Evolutionary conservation across 768 basidiomycete species (phyloP).

Genomic region (Ramaria sp.): DNA sequence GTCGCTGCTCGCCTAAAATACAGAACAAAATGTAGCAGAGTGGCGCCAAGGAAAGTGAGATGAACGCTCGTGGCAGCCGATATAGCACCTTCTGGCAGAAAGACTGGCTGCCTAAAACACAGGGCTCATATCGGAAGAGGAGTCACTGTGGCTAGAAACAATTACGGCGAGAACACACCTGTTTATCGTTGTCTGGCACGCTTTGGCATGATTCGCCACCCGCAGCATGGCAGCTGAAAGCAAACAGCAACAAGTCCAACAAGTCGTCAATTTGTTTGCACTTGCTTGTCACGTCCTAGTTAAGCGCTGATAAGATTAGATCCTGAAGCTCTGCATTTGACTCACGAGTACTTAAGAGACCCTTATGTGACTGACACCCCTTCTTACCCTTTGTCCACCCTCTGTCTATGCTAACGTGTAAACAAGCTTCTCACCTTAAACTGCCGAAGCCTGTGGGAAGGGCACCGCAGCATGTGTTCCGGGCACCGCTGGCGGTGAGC

Average conservation of each 20-base stretch:
- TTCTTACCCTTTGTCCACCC: not conserved
- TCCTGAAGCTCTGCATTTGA: not conserved
- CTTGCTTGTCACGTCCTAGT: not conserved
- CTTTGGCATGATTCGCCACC: not conserved
- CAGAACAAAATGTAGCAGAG: not conserved
- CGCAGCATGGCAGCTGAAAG: not conserved
- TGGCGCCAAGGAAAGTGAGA: not conserved
- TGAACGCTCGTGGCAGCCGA: not conserved
- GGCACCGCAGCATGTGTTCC: conserved; percentile 5
- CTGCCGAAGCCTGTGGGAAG: not conserved
- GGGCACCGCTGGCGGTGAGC: conserved; percentile 9
- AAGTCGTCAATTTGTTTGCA: not conserved
- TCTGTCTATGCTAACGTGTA: conserved; percentile 1
- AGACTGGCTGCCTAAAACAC: not conserved
- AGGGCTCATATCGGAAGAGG: not conserved
- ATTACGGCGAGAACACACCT: not conserved
- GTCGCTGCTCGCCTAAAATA: too few relatives aligned
- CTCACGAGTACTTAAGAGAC: conserved; percentile 5
- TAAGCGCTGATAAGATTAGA: conserved; percentile 10
- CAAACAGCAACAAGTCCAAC: not conserved
- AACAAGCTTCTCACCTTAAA: conserved; percentile 4
- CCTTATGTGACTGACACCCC: not conserved
- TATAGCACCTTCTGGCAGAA: not conserved
- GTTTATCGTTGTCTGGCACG: not conserved
- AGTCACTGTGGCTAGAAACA: not conserved